A percentile compares a stretch with the other conserved stretches of the same genome.
Conservation (phyloP, 139 green algal genomes). For the Tetradesmus obliquus region DNA sequence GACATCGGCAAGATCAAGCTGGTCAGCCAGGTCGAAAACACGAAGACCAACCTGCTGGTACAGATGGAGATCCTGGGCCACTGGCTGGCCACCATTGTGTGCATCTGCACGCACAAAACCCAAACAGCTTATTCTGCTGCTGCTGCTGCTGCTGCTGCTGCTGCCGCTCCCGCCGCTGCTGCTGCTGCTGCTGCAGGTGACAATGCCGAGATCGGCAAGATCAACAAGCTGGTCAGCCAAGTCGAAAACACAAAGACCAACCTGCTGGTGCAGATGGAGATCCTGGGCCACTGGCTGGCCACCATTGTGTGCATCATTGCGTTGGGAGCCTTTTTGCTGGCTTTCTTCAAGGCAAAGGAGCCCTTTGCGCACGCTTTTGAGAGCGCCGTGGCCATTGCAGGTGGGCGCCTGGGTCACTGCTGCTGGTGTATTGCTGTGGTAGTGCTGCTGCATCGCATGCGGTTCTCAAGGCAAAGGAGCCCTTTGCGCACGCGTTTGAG, state of each 20-base stretch:
- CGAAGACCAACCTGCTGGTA: constrained; percentile 58
- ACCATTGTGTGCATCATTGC: constrained; percentile 44
- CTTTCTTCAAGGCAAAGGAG: constrained; percentile 39
- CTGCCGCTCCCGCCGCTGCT: no score
- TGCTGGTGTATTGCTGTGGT: background rate
- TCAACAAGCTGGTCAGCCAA: constrained; percentile 54
- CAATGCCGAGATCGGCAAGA: constrained; percentile 7
- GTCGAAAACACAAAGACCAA: constrained; percentile 55
- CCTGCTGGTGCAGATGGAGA: constrained; percentile 60
- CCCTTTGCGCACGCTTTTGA: constrained; percentile 55
- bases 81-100: constrained; percentile 40
- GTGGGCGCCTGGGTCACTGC: constrained; percentile 53
- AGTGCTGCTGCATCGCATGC: constrained; percentile 55
- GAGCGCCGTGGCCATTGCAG: constrained; percentile 61
- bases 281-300: constrained; percentile 55
- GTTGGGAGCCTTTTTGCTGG: constrained; percentile 55
- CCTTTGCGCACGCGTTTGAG: constrained; percentile 56
- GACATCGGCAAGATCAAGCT: constrained; percentile 46
- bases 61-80: constrained; percentile 61
- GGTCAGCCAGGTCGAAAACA: constrained; percentile 45
- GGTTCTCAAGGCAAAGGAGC: constrained; percentile 36
- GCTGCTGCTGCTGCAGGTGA: background rate
- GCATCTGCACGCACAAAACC: no score
- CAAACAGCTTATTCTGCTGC: background rate
- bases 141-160: background rate